phyloP scores from a whole-genome alignment of 352 stramenopile species.

The Globisporangium iwayamae region DNA sequence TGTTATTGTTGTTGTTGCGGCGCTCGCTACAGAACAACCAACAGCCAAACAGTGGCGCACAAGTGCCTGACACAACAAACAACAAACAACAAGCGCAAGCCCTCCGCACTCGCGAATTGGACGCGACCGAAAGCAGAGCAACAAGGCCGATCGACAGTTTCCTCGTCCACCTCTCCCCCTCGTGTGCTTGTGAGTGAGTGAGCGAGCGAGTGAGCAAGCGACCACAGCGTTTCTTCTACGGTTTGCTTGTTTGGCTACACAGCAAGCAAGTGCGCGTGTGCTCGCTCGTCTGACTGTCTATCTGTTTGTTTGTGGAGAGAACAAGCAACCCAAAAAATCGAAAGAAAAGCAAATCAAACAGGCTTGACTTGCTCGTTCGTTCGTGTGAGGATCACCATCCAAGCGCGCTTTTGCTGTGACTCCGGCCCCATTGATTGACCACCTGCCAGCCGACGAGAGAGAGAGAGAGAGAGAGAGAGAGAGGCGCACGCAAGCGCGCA shows the following conservation, averaged over 20 bases:
- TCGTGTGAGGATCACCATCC: background rate
- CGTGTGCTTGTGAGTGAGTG: background rate
- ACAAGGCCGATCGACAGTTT: background rate
- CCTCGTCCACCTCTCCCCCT: background rate
- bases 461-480: background rate
- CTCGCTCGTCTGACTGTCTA: background rate
- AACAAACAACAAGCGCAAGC: background rate
- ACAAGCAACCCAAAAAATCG: constrained; percentile 4
- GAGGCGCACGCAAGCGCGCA: background rate
- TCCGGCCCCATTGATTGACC: background rate
- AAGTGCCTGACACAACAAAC: background rate
- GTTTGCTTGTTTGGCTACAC: constrained; percentile 3
- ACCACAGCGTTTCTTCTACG: background rate
- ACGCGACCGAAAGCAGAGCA: background rate
- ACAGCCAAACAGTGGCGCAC: background rate
- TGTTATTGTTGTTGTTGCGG: no score
- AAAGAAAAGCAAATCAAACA: constrained; percentile 6
- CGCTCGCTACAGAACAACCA: background rate
- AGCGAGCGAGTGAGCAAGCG: background rate
- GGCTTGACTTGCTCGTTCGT: background rate
- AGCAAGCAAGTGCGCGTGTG: background rate
- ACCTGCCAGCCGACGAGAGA: background rate
- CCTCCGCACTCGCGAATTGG: background rate
- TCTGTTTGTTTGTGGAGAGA: background rate
- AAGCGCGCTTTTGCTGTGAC: background rate